Evolutionary conservation across 1,139 yeast species (phyloP).

Genomic region (Sugiyamaella xylanicola): DNA sequence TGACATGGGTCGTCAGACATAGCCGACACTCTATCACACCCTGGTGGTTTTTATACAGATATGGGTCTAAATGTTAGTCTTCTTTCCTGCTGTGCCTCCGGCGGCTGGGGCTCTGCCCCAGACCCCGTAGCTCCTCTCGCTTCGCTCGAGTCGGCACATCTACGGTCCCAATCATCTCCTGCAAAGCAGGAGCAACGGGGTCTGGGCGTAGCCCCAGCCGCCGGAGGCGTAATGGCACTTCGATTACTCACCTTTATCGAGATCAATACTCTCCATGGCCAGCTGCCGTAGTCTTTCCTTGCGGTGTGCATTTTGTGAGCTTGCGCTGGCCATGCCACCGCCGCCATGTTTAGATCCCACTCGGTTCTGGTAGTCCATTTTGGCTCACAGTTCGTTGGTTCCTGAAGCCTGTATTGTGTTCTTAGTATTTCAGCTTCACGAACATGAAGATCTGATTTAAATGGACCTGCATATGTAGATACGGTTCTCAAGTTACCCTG

Average conservation of each 20-base stretch:
- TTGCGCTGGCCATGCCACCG: conserved; percentile 76
- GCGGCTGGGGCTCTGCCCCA: too few relatives aligned
- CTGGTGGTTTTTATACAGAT: conserved; percentile 69
- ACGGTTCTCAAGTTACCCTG: too few relatives aligned
- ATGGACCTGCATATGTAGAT: too few relatives aligned
- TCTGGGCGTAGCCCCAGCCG: too few relatives aligned
- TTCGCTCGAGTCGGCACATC: too few relatives aligned
- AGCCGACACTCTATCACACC: conserved; percentile 76
- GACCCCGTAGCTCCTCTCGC: too few relatives aligned
- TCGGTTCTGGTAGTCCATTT: conserved; percentile 60
- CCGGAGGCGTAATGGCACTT: too few relatives aligned
- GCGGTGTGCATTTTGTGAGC: conserved; percentile 67
- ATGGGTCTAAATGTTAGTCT: conserved; percentile 70
- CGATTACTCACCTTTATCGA: conserved; percentile 53
- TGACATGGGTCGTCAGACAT: conserved; percentile 73
- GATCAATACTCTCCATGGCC: conserved; percentile 61
- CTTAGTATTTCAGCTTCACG: too few relatives aligned
- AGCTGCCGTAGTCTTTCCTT: conserved; percentile 65
- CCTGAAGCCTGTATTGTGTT: not conserved
- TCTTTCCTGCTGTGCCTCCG: too few relatives aligned
- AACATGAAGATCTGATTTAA: too few relatives aligned
- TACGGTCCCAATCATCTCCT: too few relatives aligned
- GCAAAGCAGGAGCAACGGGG: too few relatives aligned
- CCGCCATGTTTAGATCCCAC: conserved; percentile 60
- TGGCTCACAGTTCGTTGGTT: not conserved